Evolutionary conservation across 73 alveolate genomes (phyloP).

Genomic region (Durusdinium trenchii): DNA sequence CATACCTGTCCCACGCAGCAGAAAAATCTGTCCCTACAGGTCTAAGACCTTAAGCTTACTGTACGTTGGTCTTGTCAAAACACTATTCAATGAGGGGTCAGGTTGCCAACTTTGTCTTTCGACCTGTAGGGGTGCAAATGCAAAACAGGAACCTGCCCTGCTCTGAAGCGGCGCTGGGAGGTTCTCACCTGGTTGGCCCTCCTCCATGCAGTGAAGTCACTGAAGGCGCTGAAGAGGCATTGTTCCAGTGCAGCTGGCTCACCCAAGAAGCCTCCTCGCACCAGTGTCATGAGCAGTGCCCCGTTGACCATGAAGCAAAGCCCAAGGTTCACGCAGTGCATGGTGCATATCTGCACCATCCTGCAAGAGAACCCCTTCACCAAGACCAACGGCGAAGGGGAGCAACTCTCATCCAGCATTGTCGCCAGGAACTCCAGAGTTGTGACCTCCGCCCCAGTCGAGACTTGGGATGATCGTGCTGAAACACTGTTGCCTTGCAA

Average conservation of each 20-base stretch:
- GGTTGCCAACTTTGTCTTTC: background rate
- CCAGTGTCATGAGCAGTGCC: background rate
- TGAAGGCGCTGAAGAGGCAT: background rate
- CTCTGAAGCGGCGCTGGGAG: background rate
- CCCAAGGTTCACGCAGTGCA: background rate
- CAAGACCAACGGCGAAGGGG: background rate
- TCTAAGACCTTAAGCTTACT: background rate
- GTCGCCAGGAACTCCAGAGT: background rate
- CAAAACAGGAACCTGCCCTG: background rate
- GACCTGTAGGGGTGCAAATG: too few species aligned
- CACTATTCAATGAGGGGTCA: background rate
- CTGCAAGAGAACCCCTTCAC: background rate
- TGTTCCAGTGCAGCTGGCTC: background rate
- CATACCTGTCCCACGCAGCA: background rate
- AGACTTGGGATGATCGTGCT: background rate
- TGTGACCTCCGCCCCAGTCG: background rate
- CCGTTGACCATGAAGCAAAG: background rate
- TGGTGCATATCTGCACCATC: background rate
- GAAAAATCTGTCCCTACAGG: background rate
- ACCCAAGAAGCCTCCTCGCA: background rate
- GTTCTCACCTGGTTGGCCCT: background rate
- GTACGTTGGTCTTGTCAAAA: background rate
- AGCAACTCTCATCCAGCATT: background rate
- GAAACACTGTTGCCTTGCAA: background rate
- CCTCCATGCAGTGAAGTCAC: constrained; percentile 12